A percentile compares a stretch with the other conserved stretches of the same genome.
Evolutionary conservation across 1,284 basidiomycete genomes (phyloP).

Genomic region (Phenoliferia sp.): DNA sequence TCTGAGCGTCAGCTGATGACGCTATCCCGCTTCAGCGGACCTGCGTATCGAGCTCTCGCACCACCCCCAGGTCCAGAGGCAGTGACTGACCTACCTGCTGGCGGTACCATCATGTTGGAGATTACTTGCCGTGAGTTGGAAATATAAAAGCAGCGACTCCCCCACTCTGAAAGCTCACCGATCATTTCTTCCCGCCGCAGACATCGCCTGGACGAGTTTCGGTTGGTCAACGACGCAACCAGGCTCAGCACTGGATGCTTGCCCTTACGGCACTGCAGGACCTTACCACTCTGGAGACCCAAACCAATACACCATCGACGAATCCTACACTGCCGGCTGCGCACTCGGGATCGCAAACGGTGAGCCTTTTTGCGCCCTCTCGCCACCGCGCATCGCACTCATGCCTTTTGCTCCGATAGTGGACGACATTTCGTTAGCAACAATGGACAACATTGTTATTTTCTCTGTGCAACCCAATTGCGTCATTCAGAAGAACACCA

Average conservation of each 20-base stretch:
- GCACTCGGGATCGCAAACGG: not conserved
- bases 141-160: not conserved
- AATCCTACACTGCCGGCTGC: not conserved
- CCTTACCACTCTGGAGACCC: constrained; percentile 23
- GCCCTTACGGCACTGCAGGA: constrained; percentile 23
- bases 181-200: not conserved
- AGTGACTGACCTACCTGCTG: constrained; percentile 23
- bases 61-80: constrained; percentile 1
- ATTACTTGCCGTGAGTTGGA: constrained; percentile 18
- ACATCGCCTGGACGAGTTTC: constrained; percentile 21
- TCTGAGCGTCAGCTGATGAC: not conserved
- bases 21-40: constrained; percentile 3
- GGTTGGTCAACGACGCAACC: constrained; percentile 2
- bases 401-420: not conserved
- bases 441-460: constrained; percentile 14
- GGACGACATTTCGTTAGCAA: constrained; percentile 13
- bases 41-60: not conserved
- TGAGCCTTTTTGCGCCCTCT: too few species aligned
- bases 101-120: constrained; percentile 16
- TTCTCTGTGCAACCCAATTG: constrained; percentile 17
- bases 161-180: not conserved
- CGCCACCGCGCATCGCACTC: not conserved
- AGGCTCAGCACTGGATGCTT: constrained; percentile 12
- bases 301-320: constrained; percentile 5
- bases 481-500: constrained; percentile 5